phyloP scores from a whole-genome alignment of 768 basidiomycete species.

The Holtermanniella nyarrowii region DNA sequence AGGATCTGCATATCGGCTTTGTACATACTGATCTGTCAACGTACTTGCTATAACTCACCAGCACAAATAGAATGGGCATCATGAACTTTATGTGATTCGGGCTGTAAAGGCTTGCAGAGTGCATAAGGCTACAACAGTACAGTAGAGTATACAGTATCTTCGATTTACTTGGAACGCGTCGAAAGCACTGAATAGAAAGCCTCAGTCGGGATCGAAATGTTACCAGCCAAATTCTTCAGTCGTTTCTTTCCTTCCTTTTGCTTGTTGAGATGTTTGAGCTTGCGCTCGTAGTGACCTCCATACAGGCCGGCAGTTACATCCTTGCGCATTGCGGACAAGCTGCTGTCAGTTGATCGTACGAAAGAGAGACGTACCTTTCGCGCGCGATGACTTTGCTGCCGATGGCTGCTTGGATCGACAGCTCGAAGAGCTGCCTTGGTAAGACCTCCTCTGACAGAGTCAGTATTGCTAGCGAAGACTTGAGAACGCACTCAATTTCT shows the following conservation, averaged over 20 bases:
- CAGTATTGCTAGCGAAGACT: neutral
- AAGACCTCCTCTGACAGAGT: slow-evolving; percentile 58
- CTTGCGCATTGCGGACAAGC: slow-evolving; percentile 55
- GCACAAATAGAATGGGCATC: too few species aligned
- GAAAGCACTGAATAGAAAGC: slow-evolving; percentile 85
- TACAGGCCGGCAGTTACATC: slow-evolving; percentile 89
- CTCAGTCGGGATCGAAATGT: slow-evolving; percentile 75
- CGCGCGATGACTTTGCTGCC: slow-evolving; percentile 80
- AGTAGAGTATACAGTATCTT: too few species aligned
- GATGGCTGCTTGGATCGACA: slow-evolving; percentile 87
- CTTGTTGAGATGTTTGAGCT: slow-evolving; percentile 48
- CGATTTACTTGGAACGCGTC: slow-evolving; percentile 15
- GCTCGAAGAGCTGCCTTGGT: slow-evolving; percentile 83
- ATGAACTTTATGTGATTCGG: too few species aligned
- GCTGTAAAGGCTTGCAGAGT: too few species aligned
- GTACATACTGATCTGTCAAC: too few species aligned
- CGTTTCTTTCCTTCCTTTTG: slow-evolving; percentile 87
- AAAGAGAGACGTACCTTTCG: slow-evolving; percentile 49
- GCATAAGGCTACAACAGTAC: neutral
- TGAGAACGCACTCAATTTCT: slow-evolving; percentile 66
- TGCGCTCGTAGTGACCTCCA: slow-evolving; percentile 91
- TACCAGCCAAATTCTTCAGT: slow-evolving; percentile 73
- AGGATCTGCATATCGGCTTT: too few species aligned
- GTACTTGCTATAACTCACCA: too few species aligned
- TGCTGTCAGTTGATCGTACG: neutral